These are phyloP conservation scores for Babesia ovata DNA, from an alignment of 169 alveolate genomes.

Conservation along the genomic window DNA sequence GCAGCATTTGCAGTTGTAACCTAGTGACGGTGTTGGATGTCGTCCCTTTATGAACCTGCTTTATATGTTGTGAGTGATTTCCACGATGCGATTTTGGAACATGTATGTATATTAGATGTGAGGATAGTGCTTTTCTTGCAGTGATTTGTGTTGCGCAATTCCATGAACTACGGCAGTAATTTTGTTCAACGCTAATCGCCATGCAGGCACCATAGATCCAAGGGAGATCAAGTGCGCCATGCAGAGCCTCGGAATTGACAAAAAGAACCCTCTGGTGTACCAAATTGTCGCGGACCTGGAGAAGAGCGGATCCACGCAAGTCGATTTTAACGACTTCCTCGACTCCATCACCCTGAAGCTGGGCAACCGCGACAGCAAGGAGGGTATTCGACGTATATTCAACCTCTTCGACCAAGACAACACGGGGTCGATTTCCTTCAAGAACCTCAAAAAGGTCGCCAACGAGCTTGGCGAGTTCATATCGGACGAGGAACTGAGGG, in stretches of 20 bases:
- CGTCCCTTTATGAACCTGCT: too few species aligned
- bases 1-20: too few species aligned
- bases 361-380: slow-evolving; percentile 97
- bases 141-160: neutral
- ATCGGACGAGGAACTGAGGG: slow-evolving; percentile 96
- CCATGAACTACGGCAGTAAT: neutral
- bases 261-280: slow-evolving; percentile 96
- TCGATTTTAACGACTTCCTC: slow-evolving; percentile 96
- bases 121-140: neutral
- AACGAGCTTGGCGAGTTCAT: slow-evolving; percentile 97
- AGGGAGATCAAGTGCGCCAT: slow-evolving; percentile 98
- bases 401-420: slow-evolving; percentile 97
- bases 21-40: too few species aligned
- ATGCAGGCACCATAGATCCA: slow-evolving; percentile 94
- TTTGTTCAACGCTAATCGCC: neutral
- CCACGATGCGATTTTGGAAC: too few species aligned
- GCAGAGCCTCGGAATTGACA: slow-evolving; percentile 98
- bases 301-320: slow-evolving; percentile 92
- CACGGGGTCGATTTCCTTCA: slow-evolving; percentile 92
- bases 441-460: slow-evolving; percentile 96
- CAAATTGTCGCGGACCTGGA: slow-evolving; percentile 98
- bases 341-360: slow-evolving; percentile 96
- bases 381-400: slow-evolving; percentile 96
- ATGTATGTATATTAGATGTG: slow-evolving; percentile 1
- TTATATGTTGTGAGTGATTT: too few species aligned